Base-by-base conservation (phyloP, 306 rosid genomes). In the Cucurbita pepo region DNA sequence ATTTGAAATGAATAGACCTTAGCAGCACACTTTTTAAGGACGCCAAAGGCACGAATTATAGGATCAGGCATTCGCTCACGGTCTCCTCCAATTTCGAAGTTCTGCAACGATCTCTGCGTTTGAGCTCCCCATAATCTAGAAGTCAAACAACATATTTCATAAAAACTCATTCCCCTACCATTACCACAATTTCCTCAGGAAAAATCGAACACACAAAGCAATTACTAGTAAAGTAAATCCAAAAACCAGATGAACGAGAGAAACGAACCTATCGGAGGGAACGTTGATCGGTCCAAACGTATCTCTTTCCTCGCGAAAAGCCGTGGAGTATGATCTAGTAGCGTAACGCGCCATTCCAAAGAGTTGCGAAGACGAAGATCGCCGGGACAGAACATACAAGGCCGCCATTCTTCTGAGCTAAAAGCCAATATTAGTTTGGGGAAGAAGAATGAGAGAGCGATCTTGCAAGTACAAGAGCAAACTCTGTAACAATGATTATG, bases 31-130 rank as follows among this genome's bases (percentile, higher is more conserved):
- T 86, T 95, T 57, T 95, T 95, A 57, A 91, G 93, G 64, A 86
- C 74, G 43, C 97, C 99, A 62, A 95, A 95, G 53, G 99, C 96
- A 14, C 95, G 97, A 82, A 95, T 74, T 15, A 95, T 91, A 0
- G 99, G 97, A 63, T 88, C 99, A 9, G 97, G 99, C 99, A 95
- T 95, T 66, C 96, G 92, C 80, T 95, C 99, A 0, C 99, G 95
- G 41, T 85, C 87, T 57, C 99, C 99, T 22, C 99, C 99, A 63
- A 95, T 95, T 43, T 95, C 99, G 63, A 95, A 95, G 78, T 91
- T 95, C 78, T 86, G 99, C 83, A 95, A 72, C 63, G 96, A 95
- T 77, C 99, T 80, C 65, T 95, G 99, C 66, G 97, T 95, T 69
- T 95, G 99, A 41, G 99, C 97, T 10, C 99, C 99, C 99, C 99